Evolutionary conservation across 192 early-diverging fungal genomes (phyloP), one percentile per base, ranked within the genome.

Genomic region (Rhizophagus clarus): DNA sequence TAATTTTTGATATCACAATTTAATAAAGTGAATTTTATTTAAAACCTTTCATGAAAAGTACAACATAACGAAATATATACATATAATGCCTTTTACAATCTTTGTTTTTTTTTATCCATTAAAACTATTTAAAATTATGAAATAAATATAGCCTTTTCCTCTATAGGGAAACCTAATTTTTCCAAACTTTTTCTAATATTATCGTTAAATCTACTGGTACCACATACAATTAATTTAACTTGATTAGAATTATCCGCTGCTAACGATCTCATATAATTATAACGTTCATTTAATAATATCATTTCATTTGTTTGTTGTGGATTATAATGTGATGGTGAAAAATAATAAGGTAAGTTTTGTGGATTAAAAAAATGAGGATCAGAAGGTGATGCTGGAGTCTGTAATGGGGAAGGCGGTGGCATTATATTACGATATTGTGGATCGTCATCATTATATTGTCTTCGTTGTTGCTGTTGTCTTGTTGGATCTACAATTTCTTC

Each of bases 101-200:
- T 34, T 34, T 34, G 3, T 34, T 34, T 34, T 5, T 34, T 34
- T 2, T 34, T 34, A 4, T 34, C 6, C 32, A 34, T 3, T 3
- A 34, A 34, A 51, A 51, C 4, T 22, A 5, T 17, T 4, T 56
- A 17, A 4, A 56, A 20, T 56, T 42, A 42, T 10, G 10, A 8
- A 56, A 66, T 66, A 29, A 66, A 66, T 17, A 66, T 12, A 66
- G 64, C 64, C 4, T 66, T 66, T 31, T 66, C 64, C 14, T 66
- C 64, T 1, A 56, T 56, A 56, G 64, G 64, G 28, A 67, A 67
- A 32, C 64, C 64, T 31, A 67, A 31, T 29, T 67, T 67, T 12
- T 32, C 31, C 31, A 67, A 67, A 67, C 14, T 17, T 17, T 17
- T 29, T 67, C 6, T 67, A 31, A 67, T 29, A 67, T 8, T 67